A percentile compares a stretch with the other conserved stretches of the same genome.
Conservation (phyloP, 1,139 yeast genomes). For the Suhomyces terraborum region DNA sequence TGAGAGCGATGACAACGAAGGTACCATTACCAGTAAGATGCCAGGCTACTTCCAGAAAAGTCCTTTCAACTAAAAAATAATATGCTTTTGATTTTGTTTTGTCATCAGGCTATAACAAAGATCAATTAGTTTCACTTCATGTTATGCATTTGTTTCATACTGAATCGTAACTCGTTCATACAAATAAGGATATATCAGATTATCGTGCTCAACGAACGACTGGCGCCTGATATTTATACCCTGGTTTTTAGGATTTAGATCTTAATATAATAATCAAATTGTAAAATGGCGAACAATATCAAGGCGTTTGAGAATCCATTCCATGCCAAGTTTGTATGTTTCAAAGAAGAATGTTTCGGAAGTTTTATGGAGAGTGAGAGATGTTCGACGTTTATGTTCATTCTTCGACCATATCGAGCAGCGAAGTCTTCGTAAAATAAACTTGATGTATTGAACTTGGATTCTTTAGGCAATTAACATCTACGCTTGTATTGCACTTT, state of each 20-base stretch:
- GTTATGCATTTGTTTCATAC: background rate
- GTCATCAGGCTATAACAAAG: background rate
- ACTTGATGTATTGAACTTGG: too few species aligned
- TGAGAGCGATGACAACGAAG: conserved; percentile 16
- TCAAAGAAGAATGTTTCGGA: background rate
- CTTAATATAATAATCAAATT: background rate
- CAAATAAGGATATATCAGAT: background rate
- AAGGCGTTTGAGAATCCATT: conserved; percentile 5
- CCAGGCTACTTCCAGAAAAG: conserved; percentile 20
- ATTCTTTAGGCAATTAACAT: too few species aligned
- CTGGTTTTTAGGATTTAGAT: conserved; percentile 3
- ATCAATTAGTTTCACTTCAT: background rate
- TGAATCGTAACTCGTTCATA: background rate
- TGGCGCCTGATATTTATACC: conserved; percentile 1
- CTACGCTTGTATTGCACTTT: too few species aligned
- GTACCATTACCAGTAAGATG: conserved; percentile 11
- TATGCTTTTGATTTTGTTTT: background rate
- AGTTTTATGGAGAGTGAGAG: too few species aligned
- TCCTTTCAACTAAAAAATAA: conserved; percentile 17
- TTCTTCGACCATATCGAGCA: too few species aligned
- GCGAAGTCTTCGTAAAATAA: too few species aligned
- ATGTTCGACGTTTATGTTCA: too few species aligned
- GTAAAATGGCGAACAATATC: conserved; percentile 1
- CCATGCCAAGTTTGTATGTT: background rate
- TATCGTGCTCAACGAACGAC: background rate